Evolutionary conservation across 192 early-diverging fungal genomes (phyloP).

Genomic region (Backusella australiensis): DNA sequence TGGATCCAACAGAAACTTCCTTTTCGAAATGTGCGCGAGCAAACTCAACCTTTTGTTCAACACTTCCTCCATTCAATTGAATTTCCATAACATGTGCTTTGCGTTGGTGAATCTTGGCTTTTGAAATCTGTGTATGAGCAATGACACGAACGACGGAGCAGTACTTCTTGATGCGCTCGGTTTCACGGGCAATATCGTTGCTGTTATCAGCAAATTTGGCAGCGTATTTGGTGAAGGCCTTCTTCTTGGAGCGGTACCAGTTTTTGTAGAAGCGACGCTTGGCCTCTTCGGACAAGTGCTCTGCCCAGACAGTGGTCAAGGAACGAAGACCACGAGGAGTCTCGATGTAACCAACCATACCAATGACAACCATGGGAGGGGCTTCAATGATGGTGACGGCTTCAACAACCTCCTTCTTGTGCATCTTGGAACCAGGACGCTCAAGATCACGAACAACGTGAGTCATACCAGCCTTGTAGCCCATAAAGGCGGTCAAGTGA

Average conservation of each 20-base stretch:
- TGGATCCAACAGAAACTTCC: conserved; percentile 79
- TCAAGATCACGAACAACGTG: conserved; percentile 99
- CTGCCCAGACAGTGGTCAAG: conserved; percentile 99
- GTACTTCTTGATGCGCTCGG: conserved; percentile 99
- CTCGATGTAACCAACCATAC: conserved; percentile 99
- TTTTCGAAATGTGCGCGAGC: conserved; percentile 98
- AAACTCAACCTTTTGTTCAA: conserved; percentile 97
- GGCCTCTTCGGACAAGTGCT: conserved; percentile 96
- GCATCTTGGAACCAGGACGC: conserved; percentile 98
- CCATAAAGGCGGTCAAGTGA: conserved; percentile 98
- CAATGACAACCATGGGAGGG: conserved; percentile 94
- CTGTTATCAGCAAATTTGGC: conserved; percentile 89
- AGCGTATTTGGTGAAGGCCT: conserved; percentile 99
- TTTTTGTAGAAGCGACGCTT: conserved; percentile 99
- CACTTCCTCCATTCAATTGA: conserved; percentile 97
- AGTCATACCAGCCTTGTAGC: conserved; percentile 99
- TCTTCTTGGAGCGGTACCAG: conserved; percentile 99
- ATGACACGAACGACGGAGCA: conserved; percentile 96
- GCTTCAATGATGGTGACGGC: conserved; percentile 98
- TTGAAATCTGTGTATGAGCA: conserved; percentile 96
- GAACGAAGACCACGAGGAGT: conserved; percentile 97
- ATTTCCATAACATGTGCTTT: conserved; percentile 99
- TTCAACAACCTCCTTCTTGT: conserved; percentile 99
- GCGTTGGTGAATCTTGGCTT: conserved; percentile 95
- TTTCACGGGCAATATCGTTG: conserved; percentile 87